Conservation (phyloP, 148 eudicot genomes). For the Fagopyrum homotropicum region DNA sequence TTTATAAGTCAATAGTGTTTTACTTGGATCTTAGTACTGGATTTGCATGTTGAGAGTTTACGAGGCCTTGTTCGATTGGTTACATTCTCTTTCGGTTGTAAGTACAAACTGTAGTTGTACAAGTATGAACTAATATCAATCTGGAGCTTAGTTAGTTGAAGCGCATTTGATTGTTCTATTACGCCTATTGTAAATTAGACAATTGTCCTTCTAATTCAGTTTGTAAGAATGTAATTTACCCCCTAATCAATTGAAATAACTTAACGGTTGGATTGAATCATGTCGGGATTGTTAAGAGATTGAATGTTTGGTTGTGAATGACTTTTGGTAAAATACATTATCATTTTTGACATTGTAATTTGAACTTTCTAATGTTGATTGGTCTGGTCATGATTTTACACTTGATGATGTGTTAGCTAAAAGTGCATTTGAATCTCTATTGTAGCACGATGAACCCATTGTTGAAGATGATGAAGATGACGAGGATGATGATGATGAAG, state of each 20-base stretch:
- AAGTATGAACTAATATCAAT: too few relatives aligned
- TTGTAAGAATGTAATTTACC: too few relatives aligned
- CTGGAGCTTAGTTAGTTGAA: too few relatives aligned
- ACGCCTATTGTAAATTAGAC: too few relatives aligned
- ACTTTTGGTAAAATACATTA: not conserved
- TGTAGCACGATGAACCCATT: conserved; percentile 20
- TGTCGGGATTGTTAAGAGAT: not conserved
- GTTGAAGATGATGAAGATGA: conserved; percentile 16
- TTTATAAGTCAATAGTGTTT: not conserved
- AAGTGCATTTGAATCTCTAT: not conserved
- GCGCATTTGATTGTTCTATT: too few relatives aligned
- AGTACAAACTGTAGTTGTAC: too few relatives aligned
- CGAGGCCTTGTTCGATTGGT: not conserved
- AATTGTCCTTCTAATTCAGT: too few relatives aligned
- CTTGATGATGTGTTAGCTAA: not conserved
- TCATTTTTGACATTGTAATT: not conserved
- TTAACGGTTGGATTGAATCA: not conserved
- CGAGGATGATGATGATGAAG: conserved; percentile 12
- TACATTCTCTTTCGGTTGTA: too few relatives aligned
- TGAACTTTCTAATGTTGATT: not conserved
- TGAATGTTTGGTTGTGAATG: not conserved
- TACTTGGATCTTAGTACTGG: not conserved
- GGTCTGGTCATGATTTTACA: not conserved
- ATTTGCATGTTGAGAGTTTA: not conserved
- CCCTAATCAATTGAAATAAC: not conserved